A percentile compares a stretch with the other conserved stretches of the same genome.
These are phyloP conservation scores for Arthromyces matolae DNA, from an alignment of 768 basidiomycete species.

Conservation along the genomic window DNA sequence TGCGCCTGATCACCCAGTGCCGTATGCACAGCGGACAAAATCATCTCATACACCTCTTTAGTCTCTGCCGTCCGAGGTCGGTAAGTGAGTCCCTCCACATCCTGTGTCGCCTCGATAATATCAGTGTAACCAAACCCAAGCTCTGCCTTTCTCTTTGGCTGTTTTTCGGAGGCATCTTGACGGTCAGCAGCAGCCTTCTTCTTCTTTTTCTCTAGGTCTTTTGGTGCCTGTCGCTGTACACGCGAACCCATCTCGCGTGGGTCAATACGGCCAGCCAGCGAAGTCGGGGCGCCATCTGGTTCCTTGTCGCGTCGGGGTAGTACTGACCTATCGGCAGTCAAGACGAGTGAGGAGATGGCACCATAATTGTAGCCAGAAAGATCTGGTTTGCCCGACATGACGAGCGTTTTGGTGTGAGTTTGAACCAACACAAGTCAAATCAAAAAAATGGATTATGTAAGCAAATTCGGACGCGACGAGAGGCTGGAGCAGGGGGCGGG, in stretches of 20 bases:
- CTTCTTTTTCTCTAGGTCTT: slow-evolving; percentile 92
- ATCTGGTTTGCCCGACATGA: slow-evolving; percentile 58
- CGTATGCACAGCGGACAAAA: slow-evolving; percentile 78
- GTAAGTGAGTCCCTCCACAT: slow-evolving; percentile 90
- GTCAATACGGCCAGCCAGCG: slow-evolving; percentile 88
- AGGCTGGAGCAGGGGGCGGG: no score
- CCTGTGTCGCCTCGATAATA: slow-evolving; percentile 91
- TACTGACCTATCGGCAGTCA: slow-evolving; percentile 83
- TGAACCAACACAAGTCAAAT: background rate
- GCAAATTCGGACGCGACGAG: background rate
- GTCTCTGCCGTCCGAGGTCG: slow-evolving; percentile 93
- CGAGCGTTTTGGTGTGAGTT: slow-evolving; percentile 2
- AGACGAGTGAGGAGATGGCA: slow-evolving; percentile 89
- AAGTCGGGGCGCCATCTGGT: slow-evolving; percentile 93
- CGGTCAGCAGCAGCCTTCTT: slow-evolving; percentile 67
- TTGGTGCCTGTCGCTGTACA: slow-evolving; percentile 75
- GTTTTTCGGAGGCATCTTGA: slow-evolving; percentile 56
- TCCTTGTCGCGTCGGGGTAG: slow-evolving; percentile 89
- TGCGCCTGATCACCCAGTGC: slow-evolving; percentile 92
- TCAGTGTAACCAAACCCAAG: slow-evolving; percentile 79
- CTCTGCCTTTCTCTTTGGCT: slow-evolving; percentile 59
- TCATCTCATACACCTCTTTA: slow-evolving; percentile 88
- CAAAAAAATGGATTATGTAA: slow-evolving; percentile 8
- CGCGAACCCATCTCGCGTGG: slow-evolving; percentile 91
- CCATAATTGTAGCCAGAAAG: slow-evolving; percentile 94